Percentiles rank a stretch among this genome's conserved stretches.
phyloP scores from a whole-genome alignment of 1,139 yeast species.

The Lodderomyces beijingensis region DNA sequence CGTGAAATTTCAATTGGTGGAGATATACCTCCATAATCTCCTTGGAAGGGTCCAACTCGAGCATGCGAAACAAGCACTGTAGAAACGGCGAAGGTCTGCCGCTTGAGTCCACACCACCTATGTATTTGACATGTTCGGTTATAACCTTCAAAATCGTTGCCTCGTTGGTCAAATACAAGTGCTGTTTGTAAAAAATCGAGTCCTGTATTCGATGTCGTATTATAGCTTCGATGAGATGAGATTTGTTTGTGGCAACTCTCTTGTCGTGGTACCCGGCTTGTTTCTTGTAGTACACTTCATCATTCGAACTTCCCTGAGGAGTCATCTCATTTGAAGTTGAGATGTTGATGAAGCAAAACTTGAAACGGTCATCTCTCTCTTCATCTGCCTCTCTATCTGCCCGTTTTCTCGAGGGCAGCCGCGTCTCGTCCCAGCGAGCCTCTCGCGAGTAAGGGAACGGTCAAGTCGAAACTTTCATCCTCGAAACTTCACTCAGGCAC shows the following conservation, averaged over 20 bases:
- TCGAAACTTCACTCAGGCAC: no score
- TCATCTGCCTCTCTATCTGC: no score
- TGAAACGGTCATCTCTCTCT: no score
- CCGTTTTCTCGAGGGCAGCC: no score
- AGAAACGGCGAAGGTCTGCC: constrained; percentile 59
- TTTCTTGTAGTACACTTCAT: constrained; percentile 9
- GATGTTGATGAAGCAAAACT: no score
- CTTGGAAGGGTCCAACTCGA: constrained; percentile 57
- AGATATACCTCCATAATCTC: constrained; percentile 53
- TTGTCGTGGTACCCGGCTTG: constrained; percentile 24
- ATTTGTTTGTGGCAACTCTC: constrained; percentile 39
- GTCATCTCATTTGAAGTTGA: no score
- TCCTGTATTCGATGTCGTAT: constrained; percentile 65
- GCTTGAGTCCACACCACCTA: constrained; percentile 47
- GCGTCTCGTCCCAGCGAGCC: no score
- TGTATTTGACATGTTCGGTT: constrained; percentile 35
- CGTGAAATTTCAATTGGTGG: constrained; percentile 36
- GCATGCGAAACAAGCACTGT: constrained; percentile 57
- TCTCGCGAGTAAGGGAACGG: no score
- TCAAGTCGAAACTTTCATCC: no score
- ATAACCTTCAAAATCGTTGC: constrained; percentile 40
- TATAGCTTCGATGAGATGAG: constrained; percentile 60
- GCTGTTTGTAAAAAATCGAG: constrained; percentile 63
- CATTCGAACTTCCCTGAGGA: no score
- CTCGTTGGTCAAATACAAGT: constrained; percentile 56